These are phyloP conservation scores for Penicillium sp. DNA, from an alignment of 2,329 filamentous ascomycete species.

Conservation along the genomic window DNA sequence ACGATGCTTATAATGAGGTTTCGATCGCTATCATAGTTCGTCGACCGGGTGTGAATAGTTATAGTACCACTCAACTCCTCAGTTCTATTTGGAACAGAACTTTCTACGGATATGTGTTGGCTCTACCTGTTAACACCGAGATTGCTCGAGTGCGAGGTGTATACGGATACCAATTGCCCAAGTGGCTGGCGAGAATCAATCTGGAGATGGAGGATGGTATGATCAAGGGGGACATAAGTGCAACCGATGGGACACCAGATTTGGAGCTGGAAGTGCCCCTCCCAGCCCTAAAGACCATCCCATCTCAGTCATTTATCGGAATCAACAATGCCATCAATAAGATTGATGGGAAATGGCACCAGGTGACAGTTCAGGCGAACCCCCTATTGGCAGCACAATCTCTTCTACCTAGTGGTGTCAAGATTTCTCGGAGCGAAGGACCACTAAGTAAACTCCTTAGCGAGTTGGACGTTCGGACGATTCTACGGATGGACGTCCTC, in stretches of 20 bases:
- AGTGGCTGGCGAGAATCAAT: slow-evolving; percentile 19
- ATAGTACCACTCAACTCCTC: slow-evolving; percentile 15
- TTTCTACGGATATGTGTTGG: slow-evolving; percentile 19
- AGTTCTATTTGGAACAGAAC: slow-evolving; percentile 18
- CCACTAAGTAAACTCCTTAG: slow-evolving; percentile 17
- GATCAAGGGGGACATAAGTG: slow-evolving; percentile 7
- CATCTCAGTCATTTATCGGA: slow-evolving; percentile 12
- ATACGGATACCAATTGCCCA: slow-evolving; percentile 21
- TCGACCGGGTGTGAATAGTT: slow-evolving; percentile 15
- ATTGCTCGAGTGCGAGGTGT: slow-evolving; percentile 20
- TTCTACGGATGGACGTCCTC: slow-evolving; percentile 17
- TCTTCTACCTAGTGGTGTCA: slow-evolving; percentile 12
- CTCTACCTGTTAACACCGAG: slow-evolving; percentile 20
- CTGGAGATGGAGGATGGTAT: slow-evolving; percentile 12
- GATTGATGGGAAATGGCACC: slow-evolving; percentile 18
- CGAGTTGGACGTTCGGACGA: slow-evolving; percentile 12
- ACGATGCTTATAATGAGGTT: slow-evolving; percentile 20
- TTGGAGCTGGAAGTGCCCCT: slow-evolving; percentile 7
- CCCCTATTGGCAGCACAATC: slow-evolving; percentile 13
- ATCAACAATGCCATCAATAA: slow-evolving; percentile 21
- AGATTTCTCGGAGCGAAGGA: slow-evolving; percentile 8
- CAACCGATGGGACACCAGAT: not conserved
- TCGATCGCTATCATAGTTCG: slow-evolving; percentile 18
- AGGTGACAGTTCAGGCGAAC: slow-evolving; percentile 17
- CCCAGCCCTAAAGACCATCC: slow-evolving; percentile 10